Conservation (phyloP, 495 filamentous ascomycete genomes). For the Penicillium riverlandense region DNA sequence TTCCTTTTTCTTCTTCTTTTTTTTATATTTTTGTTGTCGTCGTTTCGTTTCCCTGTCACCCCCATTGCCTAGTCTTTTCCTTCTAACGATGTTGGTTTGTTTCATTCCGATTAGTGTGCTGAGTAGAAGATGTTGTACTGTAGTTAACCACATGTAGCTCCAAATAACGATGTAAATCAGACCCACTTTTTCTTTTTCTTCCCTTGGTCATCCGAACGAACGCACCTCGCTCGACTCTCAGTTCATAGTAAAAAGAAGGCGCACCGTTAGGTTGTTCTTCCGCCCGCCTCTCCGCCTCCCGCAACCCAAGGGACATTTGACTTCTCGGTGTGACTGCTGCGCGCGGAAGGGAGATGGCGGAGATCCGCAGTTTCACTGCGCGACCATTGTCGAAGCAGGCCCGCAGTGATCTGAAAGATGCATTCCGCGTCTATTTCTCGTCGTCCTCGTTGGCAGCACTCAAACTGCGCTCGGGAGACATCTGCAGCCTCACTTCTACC, state of each 20-base stretch:
- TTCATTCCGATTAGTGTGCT: conserved; percentile 1
- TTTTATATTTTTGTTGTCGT: conserved; percentile 5
- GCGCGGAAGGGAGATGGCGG: conserved; percentile 21
- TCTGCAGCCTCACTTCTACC: conserved; percentile 44
- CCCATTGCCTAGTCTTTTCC: conserved; percentile 2
- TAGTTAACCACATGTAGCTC: too few relatives aligned
- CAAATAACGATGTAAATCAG: background rate
- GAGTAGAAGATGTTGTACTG: conserved; percentile 1
- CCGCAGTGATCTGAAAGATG: conserved; percentile 47
- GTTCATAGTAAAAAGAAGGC: too few relatives aligned
- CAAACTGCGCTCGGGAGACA: conserved; percentile 52
- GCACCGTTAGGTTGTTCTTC: too few relatives aligned
- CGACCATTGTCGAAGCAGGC: conserved; percentile 47
- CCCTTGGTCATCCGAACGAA: too few relatives aligned
- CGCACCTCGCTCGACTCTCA: too few relatives aligned
- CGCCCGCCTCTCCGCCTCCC: too few relatives aligned
- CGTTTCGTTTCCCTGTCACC: conserved; percentile 5
- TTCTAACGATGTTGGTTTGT: conserved; percentile 8
- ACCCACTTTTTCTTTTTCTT: conserved; percentile 11
- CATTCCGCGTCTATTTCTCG: conserved; percentile 62
- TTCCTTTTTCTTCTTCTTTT: background rate
- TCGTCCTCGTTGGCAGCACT: conserved; percentile 53
- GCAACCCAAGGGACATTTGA: too few relatives aligned
- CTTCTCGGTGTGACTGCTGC: too few relatives aligned
- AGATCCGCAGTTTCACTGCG: conserved; percentile 41